These are phyloP conservation scores for Sinapis alba DNA, from an alignment of 441 rosid species.

Conservation along the genomic window DNA sequence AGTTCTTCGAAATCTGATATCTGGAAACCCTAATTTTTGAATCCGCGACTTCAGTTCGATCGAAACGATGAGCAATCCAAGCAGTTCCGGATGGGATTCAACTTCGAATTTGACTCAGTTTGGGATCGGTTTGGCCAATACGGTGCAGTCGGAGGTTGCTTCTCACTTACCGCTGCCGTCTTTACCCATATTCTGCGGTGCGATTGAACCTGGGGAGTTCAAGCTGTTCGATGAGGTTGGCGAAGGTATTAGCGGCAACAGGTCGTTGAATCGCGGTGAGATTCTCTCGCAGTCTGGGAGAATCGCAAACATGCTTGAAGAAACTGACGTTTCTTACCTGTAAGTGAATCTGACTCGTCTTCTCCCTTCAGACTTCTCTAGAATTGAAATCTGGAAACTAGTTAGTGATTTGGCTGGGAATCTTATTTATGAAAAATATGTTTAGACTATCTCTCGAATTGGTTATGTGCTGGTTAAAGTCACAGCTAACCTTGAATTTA, in stretches of 20 bases:
- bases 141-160: conserved; percentile 88
- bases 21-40: conserved; percentile 37
- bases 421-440: background rate
- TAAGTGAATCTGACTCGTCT: conserved; percentile 47
- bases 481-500: background rate
- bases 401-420: background rate
- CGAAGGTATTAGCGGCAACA: conserved; percentile 35
- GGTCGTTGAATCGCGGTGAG: conserved; percentile 68
- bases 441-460: background rate
- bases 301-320: conserved; percentile 77
- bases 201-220: conserved; percentile 68
- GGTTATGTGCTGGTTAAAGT: conserved; percentile 8
- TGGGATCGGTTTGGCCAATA: conserved; percentile 90
- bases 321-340: conserved; percentile 90
- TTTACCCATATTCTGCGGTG: conserved; percentile 84
- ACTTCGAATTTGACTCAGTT: conserved; percentile 41
- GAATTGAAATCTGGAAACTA: background rate
- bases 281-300: conserved; percentile 67
- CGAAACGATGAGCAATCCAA: conserved; percentile 56
- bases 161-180: conserved; percentile 92
- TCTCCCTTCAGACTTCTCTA: conserved; percentile 1
- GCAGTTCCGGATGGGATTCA: conserved; percentile 49
- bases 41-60: conserved; percentile 41
- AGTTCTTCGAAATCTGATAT: conserved; percentile 32
- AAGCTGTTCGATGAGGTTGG: conserved; percentile 63